Evolutionary conservation across 176 grass and related monocot genomes (phyloP).

Genomic region (Aegilops longissima): DNA sequence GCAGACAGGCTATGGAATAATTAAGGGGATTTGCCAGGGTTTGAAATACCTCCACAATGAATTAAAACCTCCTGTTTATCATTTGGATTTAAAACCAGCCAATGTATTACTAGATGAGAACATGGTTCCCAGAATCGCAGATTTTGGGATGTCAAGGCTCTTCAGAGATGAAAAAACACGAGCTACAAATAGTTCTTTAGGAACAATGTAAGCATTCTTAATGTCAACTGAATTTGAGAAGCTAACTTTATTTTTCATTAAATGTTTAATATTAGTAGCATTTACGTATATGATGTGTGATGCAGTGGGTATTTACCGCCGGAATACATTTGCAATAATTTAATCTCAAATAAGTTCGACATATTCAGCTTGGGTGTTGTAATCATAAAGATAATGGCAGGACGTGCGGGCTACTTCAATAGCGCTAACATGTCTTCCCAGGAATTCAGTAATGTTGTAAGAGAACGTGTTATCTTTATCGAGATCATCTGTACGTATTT

Average conservation of each 20-base stretch:
- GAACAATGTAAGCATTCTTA: background rate
- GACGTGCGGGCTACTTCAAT: background rate
- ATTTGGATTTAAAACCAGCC: background rate
- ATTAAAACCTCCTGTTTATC: background rate
- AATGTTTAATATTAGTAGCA: background rate
- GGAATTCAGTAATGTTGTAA: background rate
- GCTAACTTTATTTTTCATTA: background rate
- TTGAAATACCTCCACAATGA: slow-evolving; percentile 1
- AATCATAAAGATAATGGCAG: background rate
- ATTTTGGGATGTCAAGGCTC: background rate
- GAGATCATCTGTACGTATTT: background rate
- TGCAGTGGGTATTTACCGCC: background rate
- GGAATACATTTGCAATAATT: background rate
- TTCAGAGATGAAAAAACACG: background rate
- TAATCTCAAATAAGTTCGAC: background rate
- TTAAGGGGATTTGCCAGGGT: background rate
- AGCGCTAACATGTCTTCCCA: background rate
- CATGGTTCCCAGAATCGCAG: background rate
- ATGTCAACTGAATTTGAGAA: background rate
- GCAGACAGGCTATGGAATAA: background rate
- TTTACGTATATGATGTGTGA: background rate
- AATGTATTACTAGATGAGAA: background rate
- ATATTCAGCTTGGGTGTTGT: background rate
- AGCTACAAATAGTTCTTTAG: background rate
- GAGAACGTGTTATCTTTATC: background rate